These are phyloP conservation scores for Macrophomina pseudophaseolina DNA, from an alignment of 2,329 filamentous ascomycete genomes.

Conservation along the genomic window DNA sequence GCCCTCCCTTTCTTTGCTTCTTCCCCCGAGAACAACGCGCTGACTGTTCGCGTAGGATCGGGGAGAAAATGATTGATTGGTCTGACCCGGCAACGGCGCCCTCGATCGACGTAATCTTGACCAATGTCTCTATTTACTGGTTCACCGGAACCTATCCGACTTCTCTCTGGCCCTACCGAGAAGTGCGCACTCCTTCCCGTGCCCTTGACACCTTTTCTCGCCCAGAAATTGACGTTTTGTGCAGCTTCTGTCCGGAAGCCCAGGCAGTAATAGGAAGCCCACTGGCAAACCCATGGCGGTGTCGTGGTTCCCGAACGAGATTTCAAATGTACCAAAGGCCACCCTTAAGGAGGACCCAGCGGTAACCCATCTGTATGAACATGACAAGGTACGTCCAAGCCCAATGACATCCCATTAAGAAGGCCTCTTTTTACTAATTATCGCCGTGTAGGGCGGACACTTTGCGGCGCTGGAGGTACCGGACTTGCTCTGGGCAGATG, in stretches of 20 bases:
- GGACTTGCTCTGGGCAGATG: too few relatives aligned
- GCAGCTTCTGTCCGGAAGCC: too few relatives aligned
- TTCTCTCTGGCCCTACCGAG: slow-evolving; percentile 58
- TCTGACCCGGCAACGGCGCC: slow-evolving; percentile 48
- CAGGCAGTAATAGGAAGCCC: slow-evolving; percentile 30
- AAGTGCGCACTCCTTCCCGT: slow-evolving; percentile 26
- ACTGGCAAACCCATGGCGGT: slow-evolving; percentile 52
- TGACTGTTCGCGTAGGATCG: slow-evolving; percentile 49
- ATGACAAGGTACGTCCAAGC: slow-evolving; percentile 13
- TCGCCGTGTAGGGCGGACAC: too few relatives aligned
- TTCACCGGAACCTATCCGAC: slow-evolving; percentile 56
- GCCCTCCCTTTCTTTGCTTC: slow-evolving; percentile 49
- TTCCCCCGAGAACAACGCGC: too few relatives aligned
- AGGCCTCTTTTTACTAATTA: too few relatives aligned
- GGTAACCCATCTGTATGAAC: slow-evolving; percentile 4
- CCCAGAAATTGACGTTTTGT: neutral
- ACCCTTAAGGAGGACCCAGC: slow-evolving; percentile 12
- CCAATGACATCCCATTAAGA: too few relatives aligned
- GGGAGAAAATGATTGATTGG: slow-evolving; percentile 55
- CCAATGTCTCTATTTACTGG: slow-evolving; percentile 61
- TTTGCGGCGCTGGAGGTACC: too few relatives aligned
- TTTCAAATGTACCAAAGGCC: slow-evolving; percentile 44
- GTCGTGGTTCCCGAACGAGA: slow-evolving; percentile 51
- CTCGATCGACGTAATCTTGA: slow-evolving; percentile 51
- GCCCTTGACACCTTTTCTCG: neutral